These are phyloP conservation scores for Glycine soja DNA, from an alignment of 306 rosid species.

Conservation along the genomic window DNA sequence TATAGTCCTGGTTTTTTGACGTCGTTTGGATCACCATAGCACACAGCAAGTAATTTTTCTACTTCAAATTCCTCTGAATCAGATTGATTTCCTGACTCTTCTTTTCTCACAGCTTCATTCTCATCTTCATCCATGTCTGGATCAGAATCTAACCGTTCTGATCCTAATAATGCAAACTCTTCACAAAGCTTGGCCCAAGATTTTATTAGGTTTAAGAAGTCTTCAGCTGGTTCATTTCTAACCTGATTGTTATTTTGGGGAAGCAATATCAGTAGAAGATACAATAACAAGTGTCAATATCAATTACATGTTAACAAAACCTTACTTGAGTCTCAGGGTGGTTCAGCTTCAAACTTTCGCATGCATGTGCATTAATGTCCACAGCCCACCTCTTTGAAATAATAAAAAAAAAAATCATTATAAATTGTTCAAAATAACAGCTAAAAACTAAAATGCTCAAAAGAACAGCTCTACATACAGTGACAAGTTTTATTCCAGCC, in stretches of 20 bases:
- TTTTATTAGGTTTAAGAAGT: constrained; percentile 49
- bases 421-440: neutral
- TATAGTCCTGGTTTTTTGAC: constrained; percentile 46
- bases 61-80: constrained; percentile 59
- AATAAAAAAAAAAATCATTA: constrained; percentile 6
- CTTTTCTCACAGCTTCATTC: neutral
- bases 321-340: constrained; percentile 59
- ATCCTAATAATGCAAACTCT: constrained; percentile 32
- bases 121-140: constrained; percentile 18
- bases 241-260: constrained; percentile 41
- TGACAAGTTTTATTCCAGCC: constrained; percentile 54
- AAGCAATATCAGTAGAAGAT: constrained; percentile 3
- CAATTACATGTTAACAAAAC: neutral
- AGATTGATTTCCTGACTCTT: constrained; percentile 26
- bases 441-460: neutral
- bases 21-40: constrained; percentile 55
- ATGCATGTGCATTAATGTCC: constrained; percentile 48
- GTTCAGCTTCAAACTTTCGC: constrained; percentile 54
- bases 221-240: constrained; percentile 55
- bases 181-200: constrained; percentile 54
- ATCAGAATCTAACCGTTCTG: constrained; percentile 28
- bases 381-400: constrained; percentile 59
- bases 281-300: neutral
- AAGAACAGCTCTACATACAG: constrained; percentile 44
- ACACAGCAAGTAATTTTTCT: constrained; percentile 49